These are phyloP conservation scores for Talaromyces sp. DNA, from an alignment of 2,329 filamentous ascomycete species.

Conservation along the genomic window DNA sequence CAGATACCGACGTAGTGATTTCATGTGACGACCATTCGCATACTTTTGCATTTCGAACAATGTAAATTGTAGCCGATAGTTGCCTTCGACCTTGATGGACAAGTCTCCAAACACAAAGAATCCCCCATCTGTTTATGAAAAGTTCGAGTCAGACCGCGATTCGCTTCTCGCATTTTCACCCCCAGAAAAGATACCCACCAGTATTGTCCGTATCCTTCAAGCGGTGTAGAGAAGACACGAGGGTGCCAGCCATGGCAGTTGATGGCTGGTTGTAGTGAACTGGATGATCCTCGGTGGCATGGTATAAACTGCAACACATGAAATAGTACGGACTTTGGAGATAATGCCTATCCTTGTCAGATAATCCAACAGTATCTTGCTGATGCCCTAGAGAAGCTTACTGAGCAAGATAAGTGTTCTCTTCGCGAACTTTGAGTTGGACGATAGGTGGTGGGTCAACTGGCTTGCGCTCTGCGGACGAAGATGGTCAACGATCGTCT, in stretches of 20 bases:
- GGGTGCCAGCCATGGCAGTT: slow-evolving; percentile 62
- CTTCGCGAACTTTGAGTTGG: slow-evolving; percentile 55
- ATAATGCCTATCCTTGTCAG: slow-evolving; percentile 45
- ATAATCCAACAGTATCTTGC: not conserved
- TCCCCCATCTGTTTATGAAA: slow-evolving; percentile 56
- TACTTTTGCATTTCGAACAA: slow-evolving; percentile 67
- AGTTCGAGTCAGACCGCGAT: not conserved
- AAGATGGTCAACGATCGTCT: not conserved
- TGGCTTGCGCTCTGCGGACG: slow-evolving; percentile 65
- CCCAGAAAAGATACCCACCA: slow-evolving; percentile 30
- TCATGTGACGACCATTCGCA: not conserved
- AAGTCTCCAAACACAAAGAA: slow-evolving; percentile 92
- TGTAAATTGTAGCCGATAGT: slow-evolving; percentile 68
- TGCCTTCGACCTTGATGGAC: slow-evolving; percentile 69
- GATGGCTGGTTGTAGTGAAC: slow-evolving; percentile 36
- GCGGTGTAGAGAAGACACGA: slow-evolving; percentile 75
- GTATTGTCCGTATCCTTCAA: slow-evolving; percentile 71
- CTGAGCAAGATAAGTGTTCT: slow-evolving; percentile 51
- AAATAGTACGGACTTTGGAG: slow-evolving; percentile 62
- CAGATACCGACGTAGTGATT: slow-evolving; percentile 14
- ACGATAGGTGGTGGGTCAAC: slow-evolving; percentile 81
- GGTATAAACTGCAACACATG: slow-evolving; percentile 53
- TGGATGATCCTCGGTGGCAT: slow-evolving; percentile 42
- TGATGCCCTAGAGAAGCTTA: slow-evolving; percentile 40
- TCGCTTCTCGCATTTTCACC: not conserved